Evolutionary conservation across 2,329 filamentous ascomycete species (phyloP), one percentile per base, ranked within the genome.

Genomic region (Venturia asperata): DNA sequence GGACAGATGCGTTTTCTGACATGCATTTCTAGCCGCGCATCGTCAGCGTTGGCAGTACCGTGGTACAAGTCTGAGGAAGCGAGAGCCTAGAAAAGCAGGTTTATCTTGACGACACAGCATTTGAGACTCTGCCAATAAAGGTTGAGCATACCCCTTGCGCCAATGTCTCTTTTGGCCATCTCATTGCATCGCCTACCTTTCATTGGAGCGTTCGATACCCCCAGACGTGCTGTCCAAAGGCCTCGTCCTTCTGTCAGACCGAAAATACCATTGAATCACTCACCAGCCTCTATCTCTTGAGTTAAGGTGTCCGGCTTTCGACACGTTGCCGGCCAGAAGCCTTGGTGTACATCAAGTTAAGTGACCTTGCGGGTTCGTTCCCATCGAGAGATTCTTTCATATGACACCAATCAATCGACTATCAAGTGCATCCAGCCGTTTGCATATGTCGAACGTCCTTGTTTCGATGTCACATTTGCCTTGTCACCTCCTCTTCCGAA

Each of bases 51-150:
- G n/a, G 39, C 24, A 11, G n/a, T 24, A 10, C n/a, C n/a, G 45
- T 49, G n/a, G n/a, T 24, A 49, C 45, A 49, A 56, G 49, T 56
- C 49, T 56, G 49, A 56, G 21, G 45, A 24, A 37, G 49, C 49
- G 49, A 56, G 45, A 9, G n/a, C n/a, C 49, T 34, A 30, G 49
- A 56, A 56, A 56, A 30, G 13, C 49, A 56, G 49, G 49, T 19
- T 34, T 19, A n/a, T 19, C 15, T 56, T 34, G 49, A 56, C 24
- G 49, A 56, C 13, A 34, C 49, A 19, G 24, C 49, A 56, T 56
- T 34, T 19, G 27, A 56, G 49, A 56, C 49, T 6, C 19, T n/a
- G 30, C 24, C 13, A 56, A 56, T 56, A 6, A 11, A 49, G 45
- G 19, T 24, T 24, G 45, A 24, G n/a, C 7, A 24, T 56, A 34